Evolutionary conservation across 345 rosid genomes (phyloP).

Genomic region (Limnanthes douglasii): DNA sequence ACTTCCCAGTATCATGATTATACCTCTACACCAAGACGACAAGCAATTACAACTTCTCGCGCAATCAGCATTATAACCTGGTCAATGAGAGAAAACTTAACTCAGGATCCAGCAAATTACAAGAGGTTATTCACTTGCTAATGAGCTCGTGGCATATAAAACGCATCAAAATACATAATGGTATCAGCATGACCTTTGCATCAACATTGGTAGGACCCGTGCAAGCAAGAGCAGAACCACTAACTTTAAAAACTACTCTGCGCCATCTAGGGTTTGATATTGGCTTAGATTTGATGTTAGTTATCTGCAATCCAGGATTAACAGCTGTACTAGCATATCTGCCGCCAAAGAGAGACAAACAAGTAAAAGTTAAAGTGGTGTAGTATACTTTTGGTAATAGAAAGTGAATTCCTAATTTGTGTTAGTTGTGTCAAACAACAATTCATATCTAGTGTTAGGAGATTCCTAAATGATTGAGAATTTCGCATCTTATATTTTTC

Average conservation of each 20-base stretch:
- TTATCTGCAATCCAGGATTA: slow-evolving; percentile 30
- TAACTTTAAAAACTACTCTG: slow-evolving; percentile 79
- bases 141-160: too few relatives aligned
- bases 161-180: neutral
- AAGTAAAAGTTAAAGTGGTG: neutral
- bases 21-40: slow-evolving; percentile 79
- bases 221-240: slow-evolving; percentile 76
- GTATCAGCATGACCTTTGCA: slow-evolving; percentile 40
- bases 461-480: too few relatives aligned
- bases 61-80: slow-evolving; percentile 74
- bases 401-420: neutral
- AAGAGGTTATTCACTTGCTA: slow-evolving; percentile 1
- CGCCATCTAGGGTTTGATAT: slow-evolving; percentile 57
- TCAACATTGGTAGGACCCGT: slow-evolving; percentile 59
- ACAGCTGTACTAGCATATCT: slow-evolving; percentile 30
- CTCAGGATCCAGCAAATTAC: slow-evolving; percentile 1
- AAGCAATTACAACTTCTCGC: slow-evolving; percentile 59
- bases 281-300: slow-evolving; percentile 32
- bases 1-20: neutral
- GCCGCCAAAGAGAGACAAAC: slow-evolving; percentile 3
- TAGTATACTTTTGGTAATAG: neutral
- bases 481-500: too few relatives aligned
- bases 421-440: too few relatives aligned
- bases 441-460: too few relatives aligned
- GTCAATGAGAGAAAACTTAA: slow-evolving; percentile 7